A percentile compares a stretch with the other conserved stretches of the same genome.
These are phyloP conservation scores for Dimargaris xerosporica DNA, from an alignment of 192 early-diverging fungal species.

Conservation along the genomic window DNA sequence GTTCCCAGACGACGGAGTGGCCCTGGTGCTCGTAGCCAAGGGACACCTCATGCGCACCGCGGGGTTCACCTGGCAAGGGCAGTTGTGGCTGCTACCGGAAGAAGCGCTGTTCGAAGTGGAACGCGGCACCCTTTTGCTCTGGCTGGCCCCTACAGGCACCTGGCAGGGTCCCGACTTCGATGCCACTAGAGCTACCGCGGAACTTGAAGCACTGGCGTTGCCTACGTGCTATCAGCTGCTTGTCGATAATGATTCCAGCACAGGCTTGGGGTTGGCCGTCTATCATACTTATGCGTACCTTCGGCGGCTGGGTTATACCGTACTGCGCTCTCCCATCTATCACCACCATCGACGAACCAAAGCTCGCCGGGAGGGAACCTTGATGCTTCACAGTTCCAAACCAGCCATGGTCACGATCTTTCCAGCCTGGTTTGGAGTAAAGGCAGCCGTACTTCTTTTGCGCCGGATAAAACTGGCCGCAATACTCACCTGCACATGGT, in stretches of 20 bases:
- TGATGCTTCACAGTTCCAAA: not conserved
- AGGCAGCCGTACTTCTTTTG: too few relatives aligned
- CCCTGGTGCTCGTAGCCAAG: not conserved
- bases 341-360: not conserved
- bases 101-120: conserved; percentile 11
- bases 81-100: conserved; percentile 3
- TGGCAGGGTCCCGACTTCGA: not conserved
- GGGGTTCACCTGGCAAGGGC: not conserved
- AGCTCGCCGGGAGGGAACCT: not conserved
- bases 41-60: not conserved
- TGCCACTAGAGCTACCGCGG: not conserved
- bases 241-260: not conserved
- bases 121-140: not conserved
- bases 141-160: not conserved
- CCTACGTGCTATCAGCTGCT: conserved; percentile 5
- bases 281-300: conserved; percentile 4
- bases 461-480: too few relatives aligned
- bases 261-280: not conserved
- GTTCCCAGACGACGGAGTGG: not conserved
- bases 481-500: too few relatives aligned
- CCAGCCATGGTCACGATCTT: not conserved
- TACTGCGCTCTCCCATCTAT: not conserved
- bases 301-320: conserved; percentile 1
- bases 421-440: not conserved
- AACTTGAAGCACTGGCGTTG: not conserved